phyloP scores from a whole-genome alignment of 139 green algal genomes.

The Tetradesmus obliquus region DNA sequence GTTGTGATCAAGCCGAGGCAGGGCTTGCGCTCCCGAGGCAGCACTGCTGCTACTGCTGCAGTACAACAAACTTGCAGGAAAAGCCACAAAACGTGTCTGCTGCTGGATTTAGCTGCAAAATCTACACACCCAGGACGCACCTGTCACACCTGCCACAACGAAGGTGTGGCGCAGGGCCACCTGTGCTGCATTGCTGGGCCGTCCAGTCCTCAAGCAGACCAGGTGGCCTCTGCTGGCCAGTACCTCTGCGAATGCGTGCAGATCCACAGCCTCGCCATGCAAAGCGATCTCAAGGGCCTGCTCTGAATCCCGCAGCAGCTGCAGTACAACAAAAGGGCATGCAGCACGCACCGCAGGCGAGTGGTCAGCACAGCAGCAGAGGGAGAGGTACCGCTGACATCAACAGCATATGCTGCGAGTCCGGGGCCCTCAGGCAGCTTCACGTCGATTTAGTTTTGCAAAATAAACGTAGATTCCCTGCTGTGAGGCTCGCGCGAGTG shows the following conservation, averaged over 20 bases:
- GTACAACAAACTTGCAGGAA: not conserved
- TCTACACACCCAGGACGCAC: not conserved
- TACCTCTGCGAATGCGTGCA: slow-evolving; percentile 22
- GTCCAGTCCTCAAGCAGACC: slow-evolving; percentile 20
- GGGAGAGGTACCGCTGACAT: not conserved
- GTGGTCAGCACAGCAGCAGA: not conserved
- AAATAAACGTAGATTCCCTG: not conserved
- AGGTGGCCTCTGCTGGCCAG: not conserved
- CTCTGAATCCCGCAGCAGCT: slow-evolving; percentile 11
- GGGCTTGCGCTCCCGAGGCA: not conserved
- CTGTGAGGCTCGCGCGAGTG: not conserved
- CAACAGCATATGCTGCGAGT: not conserved
- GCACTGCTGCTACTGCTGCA: not conserved
- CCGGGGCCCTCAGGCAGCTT: not conserved
- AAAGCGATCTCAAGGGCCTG: not conserved
- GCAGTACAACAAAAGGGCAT: not conserved
- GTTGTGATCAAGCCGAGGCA: not conserved
- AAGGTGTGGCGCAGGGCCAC: slow-evolving; percentile 30
- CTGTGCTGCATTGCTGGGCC: not conserved
- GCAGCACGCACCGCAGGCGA: not conserved
- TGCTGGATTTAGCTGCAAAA: not conserved
- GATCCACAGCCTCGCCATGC: not conserved
- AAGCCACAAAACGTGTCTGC: not conserved
- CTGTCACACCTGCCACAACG: slow-evolving; percentile 9
- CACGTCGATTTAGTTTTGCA: not conserved